Evolutionary conservation across 1,284 basidiomycete genomes (phyloP).

Genomic region (Ustilago shanxiensis): DNA sequence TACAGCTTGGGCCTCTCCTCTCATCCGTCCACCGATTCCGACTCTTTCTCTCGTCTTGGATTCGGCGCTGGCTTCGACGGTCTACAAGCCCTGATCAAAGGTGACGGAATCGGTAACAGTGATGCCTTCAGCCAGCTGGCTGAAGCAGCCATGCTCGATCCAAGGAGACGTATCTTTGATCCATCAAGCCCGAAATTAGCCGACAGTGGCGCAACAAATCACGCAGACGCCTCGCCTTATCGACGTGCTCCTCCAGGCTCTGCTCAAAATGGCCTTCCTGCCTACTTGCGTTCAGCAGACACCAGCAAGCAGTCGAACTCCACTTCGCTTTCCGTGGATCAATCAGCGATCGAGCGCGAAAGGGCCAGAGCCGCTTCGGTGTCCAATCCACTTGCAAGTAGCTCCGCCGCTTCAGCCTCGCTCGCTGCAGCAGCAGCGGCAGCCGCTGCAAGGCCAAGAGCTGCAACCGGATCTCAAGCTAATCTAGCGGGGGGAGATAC

Average conservation of each 20-base stretch:
- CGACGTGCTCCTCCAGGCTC: slow-evolving; percentile 1
- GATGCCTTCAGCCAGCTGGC: slow-evolving; percentile 64
- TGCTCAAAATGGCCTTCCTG: slow-evolving; percentile 1
- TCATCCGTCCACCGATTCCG: slow-evolving; percentile 33
- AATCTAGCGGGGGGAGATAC: slow-evolving; percentile 58
- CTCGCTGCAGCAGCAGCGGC: slow-evolving; percentile 23
- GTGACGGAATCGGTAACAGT: slow-evolving; percentile 40
- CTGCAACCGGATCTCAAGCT: slow-evolving; percentile 43
- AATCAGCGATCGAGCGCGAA: slow-evolving; percentile 31
- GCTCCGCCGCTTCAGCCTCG: slow-evolving; percentile 18
- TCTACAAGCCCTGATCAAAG: slow-evolving; percentile 51
- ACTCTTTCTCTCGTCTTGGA: slow-evolving; percentile 49
- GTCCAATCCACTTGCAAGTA: slow-evolving; percentile 23
- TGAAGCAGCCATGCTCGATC: slow-evolving; percentile 57
- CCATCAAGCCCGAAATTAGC: slow-evolving; percentile 16
- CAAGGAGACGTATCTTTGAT: slow-evolving; percentile 32
- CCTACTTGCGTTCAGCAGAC: slow-evolving; percentile 13
- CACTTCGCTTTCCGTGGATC: slow-evolving; percentile 19
- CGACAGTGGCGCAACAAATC: slow-evolving; percentile 11
- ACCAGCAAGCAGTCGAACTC: not conserved
- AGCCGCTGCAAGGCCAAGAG: slow-evolving; percentile 38
- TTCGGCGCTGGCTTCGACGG: slow-evolving; percentile 55
- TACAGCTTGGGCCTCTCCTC: slow-evolving; percentile 33
- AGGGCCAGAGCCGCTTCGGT: slow-evolving; percentile 34
- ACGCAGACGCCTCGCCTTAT: slow-evolving; percentile 17